Conservation (phyloP, 2,329 filamentous ascomycete genomes). For the Fusarium lateritium region DNA sequence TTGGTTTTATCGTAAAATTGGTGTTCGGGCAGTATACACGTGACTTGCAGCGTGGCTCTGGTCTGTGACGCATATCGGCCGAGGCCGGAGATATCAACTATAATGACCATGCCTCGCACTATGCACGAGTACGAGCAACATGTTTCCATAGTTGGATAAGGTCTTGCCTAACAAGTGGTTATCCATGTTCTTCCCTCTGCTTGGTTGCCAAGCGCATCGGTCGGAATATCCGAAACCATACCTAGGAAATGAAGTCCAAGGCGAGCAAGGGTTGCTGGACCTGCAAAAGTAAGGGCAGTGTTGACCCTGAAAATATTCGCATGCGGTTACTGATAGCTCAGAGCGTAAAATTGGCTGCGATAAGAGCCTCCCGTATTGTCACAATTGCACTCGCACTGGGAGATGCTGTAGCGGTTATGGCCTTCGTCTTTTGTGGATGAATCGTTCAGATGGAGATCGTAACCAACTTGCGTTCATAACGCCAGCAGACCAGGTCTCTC, state of each 20-base stretch:
- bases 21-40: neutral
- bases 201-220: neutral
- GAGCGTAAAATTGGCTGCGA: slow-evolving; percentile 6
- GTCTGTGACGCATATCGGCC: neutral
- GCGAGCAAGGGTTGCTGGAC: neutral
- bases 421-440: neutral
- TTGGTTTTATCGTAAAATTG: slow-evolving; percentile 13
- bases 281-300: slow-evolving; percentile 12
- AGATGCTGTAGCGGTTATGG: slow-evolving; percentile 10
- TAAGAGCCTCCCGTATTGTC: neutral
- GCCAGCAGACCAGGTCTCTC: neutral
- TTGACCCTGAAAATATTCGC: neutral
- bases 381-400: slow-evolving; percentile 1
- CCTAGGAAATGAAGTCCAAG: slow-evolving; percentile 5
- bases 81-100: neutral
- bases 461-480: neutral
- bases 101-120: neutral
- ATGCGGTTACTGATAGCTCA: neutral
- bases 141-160: neutral
- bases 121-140: neutral
- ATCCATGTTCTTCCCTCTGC: neutral
- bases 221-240: slow-evolving; percentile 7
- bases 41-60: neutral
- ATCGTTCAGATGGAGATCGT: neutral
- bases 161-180: neutral